These are phyloP conservation scores for Magnaporthiopsis rhizophila DNA, from an alignment of 2,329 filamentous ascomycete genomes.

Conservation along the genomic window DNA sequence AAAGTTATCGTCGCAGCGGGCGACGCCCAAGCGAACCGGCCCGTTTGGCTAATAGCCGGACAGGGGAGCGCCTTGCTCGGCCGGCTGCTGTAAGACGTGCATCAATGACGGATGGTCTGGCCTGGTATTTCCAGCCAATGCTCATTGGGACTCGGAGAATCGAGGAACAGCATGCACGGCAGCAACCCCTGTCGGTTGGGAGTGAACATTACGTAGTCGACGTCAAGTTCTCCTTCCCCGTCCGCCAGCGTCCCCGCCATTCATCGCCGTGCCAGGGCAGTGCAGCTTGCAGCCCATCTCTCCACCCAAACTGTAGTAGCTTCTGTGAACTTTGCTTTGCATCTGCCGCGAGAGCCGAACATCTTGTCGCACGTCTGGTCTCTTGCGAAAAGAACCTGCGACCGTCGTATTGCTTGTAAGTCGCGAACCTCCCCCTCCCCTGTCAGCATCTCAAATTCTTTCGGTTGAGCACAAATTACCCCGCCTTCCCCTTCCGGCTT, in stretches of 20 bases:
- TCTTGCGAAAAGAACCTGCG: background rate
- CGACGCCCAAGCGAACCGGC: background rate
- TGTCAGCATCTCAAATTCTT: background rate
- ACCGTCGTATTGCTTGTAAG: background rate
- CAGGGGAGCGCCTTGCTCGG: background rate
- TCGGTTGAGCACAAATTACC: background rate
- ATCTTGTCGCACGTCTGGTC: background rate
- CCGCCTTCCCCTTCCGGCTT: background rate
- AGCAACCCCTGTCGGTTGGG: slow-evolving; percentile 1
- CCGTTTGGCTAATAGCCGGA: too few species aligned
- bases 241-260: background rate
- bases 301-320: background rate
- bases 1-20: background rate
- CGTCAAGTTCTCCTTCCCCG: background rate
- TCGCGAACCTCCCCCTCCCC: background rate
- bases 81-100: background rate
- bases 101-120: background rate
- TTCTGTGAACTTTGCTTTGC: background rate
- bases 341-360: background rate
- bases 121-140: background rate
- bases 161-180: background rate
- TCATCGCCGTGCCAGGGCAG: background rate
- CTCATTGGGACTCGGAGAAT: background rate
- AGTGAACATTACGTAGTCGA: slow-evolving; percentile 7
- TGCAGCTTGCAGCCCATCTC: background rate